Evolutionary conservation across 768 basidiomycete genomes (phyloP).

Genomic region (Sarcomyxa edulis): DNA sequence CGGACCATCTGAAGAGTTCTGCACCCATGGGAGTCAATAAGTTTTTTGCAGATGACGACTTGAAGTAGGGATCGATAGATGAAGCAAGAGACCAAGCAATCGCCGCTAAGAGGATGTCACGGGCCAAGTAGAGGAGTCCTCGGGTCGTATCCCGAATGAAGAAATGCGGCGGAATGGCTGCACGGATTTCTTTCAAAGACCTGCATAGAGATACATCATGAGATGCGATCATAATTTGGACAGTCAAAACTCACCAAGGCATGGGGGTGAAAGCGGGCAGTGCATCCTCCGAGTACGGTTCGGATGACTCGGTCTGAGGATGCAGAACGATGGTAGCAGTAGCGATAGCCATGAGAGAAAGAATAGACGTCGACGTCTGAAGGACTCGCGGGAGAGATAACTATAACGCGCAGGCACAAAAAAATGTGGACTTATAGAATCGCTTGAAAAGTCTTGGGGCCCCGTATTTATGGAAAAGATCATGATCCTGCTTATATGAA

Average conservation of each 20-base stretch:
- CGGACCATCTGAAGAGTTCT: conserved; percentile 33
- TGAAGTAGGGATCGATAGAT: conserved; percentile 38
- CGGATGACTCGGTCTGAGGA: neutral
- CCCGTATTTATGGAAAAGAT: no score
- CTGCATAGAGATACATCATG: conserved; percentile 16
- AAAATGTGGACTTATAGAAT: no score
- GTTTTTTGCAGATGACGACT: conserved; percentile 13
- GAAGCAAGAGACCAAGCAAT: conserved; percentile 37
- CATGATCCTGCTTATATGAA: no score
- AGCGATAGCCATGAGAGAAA: no score
- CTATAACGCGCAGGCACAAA: no score
- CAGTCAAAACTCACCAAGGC: conserved; percentile 31
- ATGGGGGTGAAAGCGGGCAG: conserved; percentile 41
- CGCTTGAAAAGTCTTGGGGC: no score
- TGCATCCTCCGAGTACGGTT: conserved; percentile 28
- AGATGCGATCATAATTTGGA: neutral
- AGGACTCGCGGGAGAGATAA: no score
- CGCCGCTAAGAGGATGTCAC: conserved; percentile 40
- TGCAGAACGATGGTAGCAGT: no score
- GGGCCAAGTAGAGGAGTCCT: conserved; percentile 36
- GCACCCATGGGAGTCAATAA: conserved; percentile 28
- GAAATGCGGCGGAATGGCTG: conserved; percentile 39
- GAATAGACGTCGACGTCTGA: no score
- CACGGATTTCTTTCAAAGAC: conserved; percentile 45
- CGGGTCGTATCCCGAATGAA: conserved; percentile 37